Evolutionary conservation across 2,329 filamentous ascomycete species (phyloP), one percentile per base, ranked within the genome.

Genomic region (Fusarium penzigii): DNA sequence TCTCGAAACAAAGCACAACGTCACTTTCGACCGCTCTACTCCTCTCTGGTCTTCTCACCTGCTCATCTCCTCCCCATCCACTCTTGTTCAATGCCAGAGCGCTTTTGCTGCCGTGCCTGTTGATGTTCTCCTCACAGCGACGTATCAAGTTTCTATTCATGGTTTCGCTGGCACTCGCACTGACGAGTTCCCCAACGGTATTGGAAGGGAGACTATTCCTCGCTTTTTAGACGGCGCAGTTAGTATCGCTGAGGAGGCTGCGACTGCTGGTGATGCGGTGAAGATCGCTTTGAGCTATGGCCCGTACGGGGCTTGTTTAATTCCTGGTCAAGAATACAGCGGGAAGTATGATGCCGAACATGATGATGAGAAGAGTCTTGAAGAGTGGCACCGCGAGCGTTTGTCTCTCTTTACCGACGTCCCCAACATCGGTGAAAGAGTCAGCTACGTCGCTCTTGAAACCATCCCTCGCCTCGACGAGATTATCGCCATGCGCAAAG

Each of bases 1-100:
- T 1, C 81, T 89, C 3, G 79, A 86, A 63, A 79, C 84, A 53
- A 70, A 78, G 29, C 81, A 86, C 65, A 68, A 69, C 49, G 64
- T 81, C 53, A 72, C 66, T 13, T 89, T 88, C 66, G 68, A 72
- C 29, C 65, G 71, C 38, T 72, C 70, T 11, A 81, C 77, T 9
- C 86, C 86, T 0, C 77, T 89, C 39, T 89, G 86, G 86, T 87
- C 86, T 1, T 85, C 84, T 0, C 80, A 88, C 62, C 75, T 88
- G 6, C 77, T 89, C n/a, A 63, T 87, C 48, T 73, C 78, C 36
- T 74, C 78, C 57, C 77, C 74, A 3, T 58, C 72, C 8, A 82
- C 77, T 1, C 76, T 87, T 9, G 68, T 75, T 52, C 70, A 70
- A 29, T 85, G 82, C 65, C 85, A 87, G 63, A 63, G 65, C 47